phyloP scores from a whole-genome alignment of 352 stramenopile genomes.

The Phytophthora pseudosyringae region DNA sequence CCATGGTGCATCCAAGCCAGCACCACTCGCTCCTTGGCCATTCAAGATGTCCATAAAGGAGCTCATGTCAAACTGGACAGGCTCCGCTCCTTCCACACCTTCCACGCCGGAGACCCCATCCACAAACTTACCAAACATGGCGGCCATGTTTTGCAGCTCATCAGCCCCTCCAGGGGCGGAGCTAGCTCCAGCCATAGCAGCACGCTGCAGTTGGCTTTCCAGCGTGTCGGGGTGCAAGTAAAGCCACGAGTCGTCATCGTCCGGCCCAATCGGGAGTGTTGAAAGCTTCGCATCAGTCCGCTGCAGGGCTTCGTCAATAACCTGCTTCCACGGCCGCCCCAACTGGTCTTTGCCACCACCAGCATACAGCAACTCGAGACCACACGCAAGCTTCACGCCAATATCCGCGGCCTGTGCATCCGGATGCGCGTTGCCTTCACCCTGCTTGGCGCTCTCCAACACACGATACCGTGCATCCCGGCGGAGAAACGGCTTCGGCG shows the following conservation, averaged over 20 bases:
- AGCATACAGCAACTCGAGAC: slow-evolving; percentile 74
- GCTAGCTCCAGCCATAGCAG: slow-evolving; percentile 18
- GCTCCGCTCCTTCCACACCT: slow-evolving; percentile 61
- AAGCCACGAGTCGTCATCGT: slow-evolving; percentile 84
- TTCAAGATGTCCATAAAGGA: slow-evolving; percentile 76
- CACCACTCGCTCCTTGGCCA: slow-evolving; percentile 11
- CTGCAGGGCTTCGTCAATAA: slow-evolving; percentile 45
- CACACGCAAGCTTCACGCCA: slow-evolving; percentile 80
- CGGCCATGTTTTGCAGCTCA: slow-evolving; percentile 71
- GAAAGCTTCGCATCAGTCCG: not conserved
- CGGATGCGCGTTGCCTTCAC: slow-evolving; percentile 17
- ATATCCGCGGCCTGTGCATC: slow-evolving; percentile 56
- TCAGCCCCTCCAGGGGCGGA: slow-evolving; percentile 48
- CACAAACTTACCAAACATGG: slow-evolving; percentile 83
- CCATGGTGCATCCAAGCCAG: slow-evolving; percentile 26
- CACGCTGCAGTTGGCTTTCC: slow-evolving; percentile 64
- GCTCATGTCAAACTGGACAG: slow-evolving; percentile 72
- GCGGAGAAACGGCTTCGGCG: slow-evolving; percentile 63
- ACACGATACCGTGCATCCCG: slow-evolving; percentile 29
- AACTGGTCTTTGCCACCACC: slow-evolving; percentile 53
- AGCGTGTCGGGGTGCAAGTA: slow-evolving; percentile 78
- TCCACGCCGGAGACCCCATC: slow-evolving; percentile 64
- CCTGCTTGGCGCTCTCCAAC: slow-evolving; percentile 10
- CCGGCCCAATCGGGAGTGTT: slow-evolving; percentile 21
- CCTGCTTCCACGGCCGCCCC: slow-evolving; percentile 40